Base-by-base conservation (phyloP, 257 asterid species). In the Avicennia marina region DNA sequence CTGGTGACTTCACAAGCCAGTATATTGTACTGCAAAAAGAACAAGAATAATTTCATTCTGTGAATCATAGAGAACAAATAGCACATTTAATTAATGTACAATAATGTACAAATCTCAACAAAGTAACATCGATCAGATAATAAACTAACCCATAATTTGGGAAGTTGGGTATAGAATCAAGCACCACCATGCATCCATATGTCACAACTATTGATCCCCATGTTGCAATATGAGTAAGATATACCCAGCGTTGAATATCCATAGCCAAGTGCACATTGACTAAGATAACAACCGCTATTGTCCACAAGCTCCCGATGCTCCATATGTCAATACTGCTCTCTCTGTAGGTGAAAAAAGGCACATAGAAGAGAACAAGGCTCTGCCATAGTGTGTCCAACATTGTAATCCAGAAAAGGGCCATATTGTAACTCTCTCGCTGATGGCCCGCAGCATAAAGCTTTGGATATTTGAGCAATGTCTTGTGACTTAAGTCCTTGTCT, bases 211-310 rank as follows among this genome's bases (percentile, higher is more conserved):
- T 81, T 24, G 98, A 91, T 51, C 98, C 98, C 98, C 98, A 91
- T 47, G 82, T 60, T 7, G 98, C 86, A 49, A 80, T 62, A 63
- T 91, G 98, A 63, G 95, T 88, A 67, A 79, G 77, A 36, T 76
- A 57, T 27, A 82, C 81, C 98, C 98, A 91, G 16, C 89, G 90
- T 54, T 80, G 81, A 57, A 91, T 68, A 48, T 91, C 97, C 98
- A 91, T 91, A 43, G 98, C 98, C 80, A 91, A 74, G 77, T 91
- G 95, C 68, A 88, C 63, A 62, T 88, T 91, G 55, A 91, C 98
- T 41, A 85, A 68, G 67, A 91, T 75, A 60, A 80, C 96, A 60
- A 91, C 98, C 17, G 95, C 88, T 52, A 84, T 63, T 48, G 80
- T 79, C 90, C 84, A 82, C 64, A 82, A 78, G 69, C 79, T 87